Base-by-base conservation (phyloP, 129 eudicot species). In the Artemisia annua region DNA sequence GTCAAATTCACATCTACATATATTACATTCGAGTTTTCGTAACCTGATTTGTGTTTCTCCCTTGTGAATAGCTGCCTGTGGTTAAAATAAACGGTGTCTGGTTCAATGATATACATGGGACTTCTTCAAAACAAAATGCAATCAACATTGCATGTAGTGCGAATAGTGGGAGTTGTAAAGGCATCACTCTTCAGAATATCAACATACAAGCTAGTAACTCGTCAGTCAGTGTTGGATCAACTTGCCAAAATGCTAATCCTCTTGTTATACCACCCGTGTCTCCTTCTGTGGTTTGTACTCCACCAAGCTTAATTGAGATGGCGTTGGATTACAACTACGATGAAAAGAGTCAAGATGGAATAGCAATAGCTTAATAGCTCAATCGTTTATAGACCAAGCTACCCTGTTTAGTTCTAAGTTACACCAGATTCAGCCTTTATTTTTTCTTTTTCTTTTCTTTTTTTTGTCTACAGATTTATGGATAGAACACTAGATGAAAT, bases 41-140 rank as follows among this genome's bases (percentile, higher is more conserved):
- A 52, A 52, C 57, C 7, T 52, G 13, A n/a, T 74, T 65, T 74
- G 9, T 14, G 28, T 69, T 22, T 51, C 6, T 6, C 9, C 4
- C 9, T 28, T 0, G 62, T 26, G 14, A 72, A 46, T 15, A 66
- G 79, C 4, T 0, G 11, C 73, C 44, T 3, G 16, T 56, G 13
- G 79, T 75, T 55, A 10, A 19, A 24, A 19, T 75, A 67, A 67
- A 35, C 30, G 24, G 28, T 1, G 80, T 75, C 57, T 44, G 43
- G 4, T 75, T 75, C 48, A 17, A 11, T 4, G 80, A 67, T 57
- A 75, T 75, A 22, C 18, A 67, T 17, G 74, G 80, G 80, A 67
- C 80, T 24, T 75, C 68, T 46, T 18, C 79, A 2, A n/a, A 16
- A 54, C 1, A 9, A 1, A 10, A 24, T 12, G 73, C 80, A 49